Conservation (phyloP, 2,329 filamentous ascomycete species). For the Talaromyces pinophilus region DNA sequence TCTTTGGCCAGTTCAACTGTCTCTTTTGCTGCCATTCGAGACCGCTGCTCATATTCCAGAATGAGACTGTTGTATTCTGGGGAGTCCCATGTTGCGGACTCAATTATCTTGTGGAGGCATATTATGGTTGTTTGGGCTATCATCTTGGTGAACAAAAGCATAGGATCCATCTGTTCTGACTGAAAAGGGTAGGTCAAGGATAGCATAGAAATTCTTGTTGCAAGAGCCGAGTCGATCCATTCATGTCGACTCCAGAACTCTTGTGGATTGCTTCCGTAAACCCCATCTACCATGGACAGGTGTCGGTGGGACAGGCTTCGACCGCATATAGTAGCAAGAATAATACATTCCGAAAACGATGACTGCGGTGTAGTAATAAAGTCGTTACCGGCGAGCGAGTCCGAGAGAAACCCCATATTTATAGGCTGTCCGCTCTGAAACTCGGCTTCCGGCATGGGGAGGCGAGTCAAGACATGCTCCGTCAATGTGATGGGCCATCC, state of each 20-base stretch:
- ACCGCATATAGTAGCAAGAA: constrained; percentile 34
- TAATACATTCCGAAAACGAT: constrained; percentile 37
- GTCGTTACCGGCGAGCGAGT: constrained; percentile 30
- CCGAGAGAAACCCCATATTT: constrained; percentile 33
- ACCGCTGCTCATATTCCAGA: constrained; percentile 22
- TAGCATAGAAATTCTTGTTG: constrained; percentile 23
- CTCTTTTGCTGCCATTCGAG: constrained; percentile 23
- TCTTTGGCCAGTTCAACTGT: constrained; percentile 24
- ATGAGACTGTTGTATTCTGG: constrained; percentile 20
- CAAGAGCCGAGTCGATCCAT: constrained; percentile 26
- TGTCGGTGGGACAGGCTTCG: constrained; percentile 24
- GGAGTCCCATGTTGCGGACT: constrained; percentile 15
- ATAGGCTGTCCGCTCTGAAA: constrained; percentile 39
- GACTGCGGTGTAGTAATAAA: constrained; percentile 26
- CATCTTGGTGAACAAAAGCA: constrained; percentile 28
- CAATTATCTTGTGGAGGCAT: constrained; percentile 25
- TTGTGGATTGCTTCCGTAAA: constrained; percentile 24
- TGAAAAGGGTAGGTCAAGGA: constrained; percentile 24
- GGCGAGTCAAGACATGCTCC: constrained; percentile 40
- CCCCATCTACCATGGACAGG: constrained; percentile 22
- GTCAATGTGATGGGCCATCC: constrained; percentile 89
- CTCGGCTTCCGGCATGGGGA: constrained; percentile 39
- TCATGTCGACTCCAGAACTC: constrained; percentile 27
- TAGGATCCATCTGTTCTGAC: constrained; percentile 24
- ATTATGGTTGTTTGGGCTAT: constrained; percentile 26